Base-by-base conservation (phyloP, 441 rosid genomes). In the Pelargonium australe region DNA sequence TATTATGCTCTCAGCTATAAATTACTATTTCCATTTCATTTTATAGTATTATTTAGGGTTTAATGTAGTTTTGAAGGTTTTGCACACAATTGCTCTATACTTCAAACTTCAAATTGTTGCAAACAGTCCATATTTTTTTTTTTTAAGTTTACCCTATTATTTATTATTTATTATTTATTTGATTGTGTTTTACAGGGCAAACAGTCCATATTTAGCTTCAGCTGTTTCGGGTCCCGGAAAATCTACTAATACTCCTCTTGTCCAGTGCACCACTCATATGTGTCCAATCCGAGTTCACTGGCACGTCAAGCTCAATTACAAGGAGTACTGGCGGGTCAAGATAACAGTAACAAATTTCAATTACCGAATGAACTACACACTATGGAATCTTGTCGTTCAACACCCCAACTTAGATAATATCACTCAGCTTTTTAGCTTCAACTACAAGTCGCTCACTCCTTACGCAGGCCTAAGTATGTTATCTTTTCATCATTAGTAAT, bases 211-310 rank as follows among this genome's bases (percentile, higher is more conserved):
- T 73, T 78, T 85, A 31, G 89, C 83, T 51, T 82, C 11, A 85
- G 94, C 0, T 73, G 91, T 74, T 79, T 89, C 0, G 10, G 77
- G 80, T 8, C 68, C 78, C 4, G 76, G 81, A 4, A 84, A 76
- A 73, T 67, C 78, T 5, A 61, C 55, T 28, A 61, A 64, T 16
- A 68, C 77, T 7, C 89, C 86, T 23, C 64, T 84, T 20, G 72
- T 89, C 89, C 92, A 87, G 69, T 89, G 97, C 81, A 92, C 94
- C 5, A 89, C 82, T 68, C 95, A 90, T 19, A 89, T 93, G 97
- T 93, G 97, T 75, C 96, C 92, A 0, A 65, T 90, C 14, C 83
- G 91, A 68, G 90, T 93, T n/a, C 96, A 93, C 76, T 93, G 97
- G 97, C 97, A 93, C 68, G 91, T 90, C 16, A 90, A 93, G 78